phyloP scores from a whole-genome alignment of 257 asterid genomes.

The Ilex aquifolium region DNA sequence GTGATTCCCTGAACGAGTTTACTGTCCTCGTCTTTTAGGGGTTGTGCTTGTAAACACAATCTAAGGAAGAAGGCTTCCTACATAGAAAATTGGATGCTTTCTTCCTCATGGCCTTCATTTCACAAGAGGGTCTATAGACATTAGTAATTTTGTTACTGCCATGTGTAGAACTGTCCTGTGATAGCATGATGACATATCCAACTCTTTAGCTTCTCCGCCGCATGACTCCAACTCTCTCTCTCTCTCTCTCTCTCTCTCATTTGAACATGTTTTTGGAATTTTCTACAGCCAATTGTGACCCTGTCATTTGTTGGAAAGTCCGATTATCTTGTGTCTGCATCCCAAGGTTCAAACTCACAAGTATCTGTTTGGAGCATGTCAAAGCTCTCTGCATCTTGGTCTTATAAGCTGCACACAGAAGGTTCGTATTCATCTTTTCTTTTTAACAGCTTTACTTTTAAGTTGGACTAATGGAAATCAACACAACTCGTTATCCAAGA shows the following conservation, averaged over 20 bases:
- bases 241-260: constrained; percentile 7
- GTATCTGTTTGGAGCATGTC: constrained; percentile 75
- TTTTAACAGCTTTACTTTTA: neutral
- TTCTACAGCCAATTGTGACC: constrained; percentile 50
- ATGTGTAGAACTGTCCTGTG: too few species aligned
- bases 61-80: neutral
- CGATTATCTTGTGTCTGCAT: constrained; percentile 65
- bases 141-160: too few species aligned
- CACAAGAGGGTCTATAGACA: neutral
- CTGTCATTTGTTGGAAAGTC: constrained; percentile 83
- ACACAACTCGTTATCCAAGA: too few species aligned
- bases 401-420: constrained; percentile 70
- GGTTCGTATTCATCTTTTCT: constrained; percentile 37
- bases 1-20: constrained; percentile 26
- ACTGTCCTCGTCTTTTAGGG: neutral
- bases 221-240: neutral
- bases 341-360: constrained; percentile 62
- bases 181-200: neutral
- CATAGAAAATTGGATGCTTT: neutral
- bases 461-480: neutral
- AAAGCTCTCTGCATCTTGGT: constrained; percentile 55
- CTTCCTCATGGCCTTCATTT: neutral
- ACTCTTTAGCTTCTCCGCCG: neutral
- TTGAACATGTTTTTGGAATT: constrained; percentile 3
- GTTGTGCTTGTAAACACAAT: too few species aligned